Evolutionary conservation across 345 rosid genomes (phyloP).

Genomic region (Melastoma malabathricum): DNA sequence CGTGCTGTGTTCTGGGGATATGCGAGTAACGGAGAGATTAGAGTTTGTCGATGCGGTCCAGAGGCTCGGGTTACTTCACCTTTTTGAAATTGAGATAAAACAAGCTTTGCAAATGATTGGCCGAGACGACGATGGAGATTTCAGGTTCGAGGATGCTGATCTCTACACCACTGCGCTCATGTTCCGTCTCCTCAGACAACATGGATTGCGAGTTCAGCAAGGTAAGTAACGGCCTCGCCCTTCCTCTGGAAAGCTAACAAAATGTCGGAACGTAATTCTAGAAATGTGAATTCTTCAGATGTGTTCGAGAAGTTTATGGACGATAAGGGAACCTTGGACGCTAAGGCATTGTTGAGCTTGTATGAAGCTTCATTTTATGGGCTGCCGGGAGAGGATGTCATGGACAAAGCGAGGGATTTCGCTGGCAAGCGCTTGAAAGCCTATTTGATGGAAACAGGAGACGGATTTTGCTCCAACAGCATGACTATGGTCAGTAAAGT

Average conservation of each 20-base stretch:
- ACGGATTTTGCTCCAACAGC: background rate
- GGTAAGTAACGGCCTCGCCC: conserved; percentile 7
- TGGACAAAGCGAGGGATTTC: conserved; percentile 11
- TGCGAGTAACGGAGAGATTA: conserved; percentile 1
- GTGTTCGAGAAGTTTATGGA: background rate
- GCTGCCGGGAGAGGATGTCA: conserved; percentile 6
- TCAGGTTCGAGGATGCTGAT: background rate
- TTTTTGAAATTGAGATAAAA: conserved; percentile 11
- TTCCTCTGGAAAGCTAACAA: too few relatives aligned
- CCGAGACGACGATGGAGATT: background rate
- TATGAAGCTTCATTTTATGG: conserved; percentile 4
- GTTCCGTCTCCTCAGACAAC: conserved; percentile 16
- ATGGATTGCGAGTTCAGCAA: conserved; percentile 11
- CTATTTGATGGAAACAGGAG: too few relatives aligned
- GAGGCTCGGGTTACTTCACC: conserved; percentile 14
- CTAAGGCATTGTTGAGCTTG: background rate
- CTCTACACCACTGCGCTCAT: conserved; percentile 9
- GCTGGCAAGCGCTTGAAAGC: background rate
- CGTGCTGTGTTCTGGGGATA: background rate
- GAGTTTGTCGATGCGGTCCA: conserved; percentile 12
- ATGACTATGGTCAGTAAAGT: background rate
- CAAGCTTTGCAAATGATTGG: background rate
- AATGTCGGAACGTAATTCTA: too few relatives aligned
- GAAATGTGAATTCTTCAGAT: background rate
- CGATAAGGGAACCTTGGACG: background rate